Evolutionary conservation across 2,329 filamentous ascomycete species (phyloP).

Genomic region (Fusarium sublunatum): DNA sequence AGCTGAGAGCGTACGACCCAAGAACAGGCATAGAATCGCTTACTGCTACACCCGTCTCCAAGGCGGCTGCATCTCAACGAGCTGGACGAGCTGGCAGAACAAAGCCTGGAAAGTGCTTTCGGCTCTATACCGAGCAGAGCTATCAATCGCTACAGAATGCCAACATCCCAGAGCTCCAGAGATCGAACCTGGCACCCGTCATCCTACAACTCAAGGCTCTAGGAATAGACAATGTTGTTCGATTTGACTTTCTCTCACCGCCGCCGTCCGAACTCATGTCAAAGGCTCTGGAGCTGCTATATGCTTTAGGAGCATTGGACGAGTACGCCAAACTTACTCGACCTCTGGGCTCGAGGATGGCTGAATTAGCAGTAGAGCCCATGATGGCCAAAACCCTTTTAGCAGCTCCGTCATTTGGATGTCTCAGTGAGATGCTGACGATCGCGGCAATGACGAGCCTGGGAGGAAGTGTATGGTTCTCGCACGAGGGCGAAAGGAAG

Average conservation of each 20-base stretch:
- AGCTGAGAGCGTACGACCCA: constrained; percentile 87
- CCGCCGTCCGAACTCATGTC: constrained; percentile 87
- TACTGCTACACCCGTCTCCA: constrained; percentile 83
- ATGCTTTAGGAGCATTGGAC: constrained; percentile 86
- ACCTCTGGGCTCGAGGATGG: constrained; percentile 90
- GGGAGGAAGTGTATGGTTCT: constrained; percentile 84
- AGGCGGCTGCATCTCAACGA: constrained; percentile 91
- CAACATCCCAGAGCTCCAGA: constrained; percentile 90
- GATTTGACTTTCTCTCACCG: constrained; percentile 88
- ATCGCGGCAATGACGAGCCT: constrained; percentile 95
- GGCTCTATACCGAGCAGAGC: constrained; percentile 84
- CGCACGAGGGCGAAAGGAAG: constrained; percentile 81
- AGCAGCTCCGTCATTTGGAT: constrained; percentile 78
- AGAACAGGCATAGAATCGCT: constrained; percentile 87
- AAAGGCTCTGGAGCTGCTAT: constrained; percentile 88
- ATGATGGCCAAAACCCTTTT: constrained; percentile 95
- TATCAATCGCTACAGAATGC: constrained; percentile 74
- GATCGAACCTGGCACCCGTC: constrained; percentile 88
- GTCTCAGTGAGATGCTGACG: constrained; percentile 85
- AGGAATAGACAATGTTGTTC: constrained; percentile 92
- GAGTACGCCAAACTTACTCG: constrained; percentile 90
- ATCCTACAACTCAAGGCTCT: constrained; percentile 93
- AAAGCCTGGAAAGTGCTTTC: constrained; percentile 91
- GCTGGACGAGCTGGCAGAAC: constrained; percentile 91
- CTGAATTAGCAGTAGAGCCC: constrained; percentile 90